A percentile compares a stretch with the other conserved stretches of the same genome.
These are phyloP conservation scores for Exserohilum rostratum DNA, from an alignment of 2,329 filamentous ascomycete species.

Conservation along the genomic window DNA sequence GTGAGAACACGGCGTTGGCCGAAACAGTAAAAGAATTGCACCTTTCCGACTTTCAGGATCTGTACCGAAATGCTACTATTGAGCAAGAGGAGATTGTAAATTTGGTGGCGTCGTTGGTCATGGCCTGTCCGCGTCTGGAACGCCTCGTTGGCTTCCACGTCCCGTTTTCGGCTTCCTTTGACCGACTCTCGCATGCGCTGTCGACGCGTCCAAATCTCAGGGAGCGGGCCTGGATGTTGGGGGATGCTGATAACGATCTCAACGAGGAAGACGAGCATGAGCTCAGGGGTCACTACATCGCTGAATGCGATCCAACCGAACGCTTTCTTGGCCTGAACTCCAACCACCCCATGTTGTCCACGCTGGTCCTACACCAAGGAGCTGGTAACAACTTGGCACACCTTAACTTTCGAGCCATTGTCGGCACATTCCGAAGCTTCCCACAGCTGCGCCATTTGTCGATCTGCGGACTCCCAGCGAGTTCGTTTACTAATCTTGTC, in stretches of 20 bases:
- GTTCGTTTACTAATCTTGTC: slow-evolving; percentile 62
- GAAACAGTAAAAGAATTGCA: slow-evolving; percentile 60
- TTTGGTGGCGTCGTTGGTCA: slow-evolving; percentile 61
- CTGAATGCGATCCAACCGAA: slow-evolving; percentile 58
- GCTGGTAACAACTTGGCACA: slow-evolving; percentile 40
- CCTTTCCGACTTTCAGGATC: slow-evolving; percentile 56
- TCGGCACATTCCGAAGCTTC: slow-evolving; percentile 60
- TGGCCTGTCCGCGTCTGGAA: slow-evolving; percentile 64
- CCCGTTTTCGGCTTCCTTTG: slow-evolving; percentile 60
- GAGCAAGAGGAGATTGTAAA: slow-evolving; percentile 59
- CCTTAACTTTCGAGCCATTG: slow-evolving; percentile 61
- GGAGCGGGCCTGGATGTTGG: slow-evolving; percentile 63
- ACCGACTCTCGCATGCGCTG: slow-evolving; percentile 61
- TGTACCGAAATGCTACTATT: slow-evolving; percentile 46
- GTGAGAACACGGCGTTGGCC: slow-evolving; percentile 58
- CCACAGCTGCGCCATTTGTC: slow-evolving; percentile 60
- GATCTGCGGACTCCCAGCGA: slow-evolving; percentile 59
- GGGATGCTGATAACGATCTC: slow-evolving; percentile 21
- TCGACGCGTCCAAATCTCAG: slow-evolving; percentile 61
- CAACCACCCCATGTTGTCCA: slow-evolving; percentile 59
- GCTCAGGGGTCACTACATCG: slow-evolving; percentile 30
- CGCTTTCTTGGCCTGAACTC: slow-evolving; percentile 62
- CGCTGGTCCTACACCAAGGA: slow-evolving; percentile 56
- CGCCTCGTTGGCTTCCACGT: slow-evolving; percentile 59
- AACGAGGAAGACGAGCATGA: slow-evolving; percentile 42